Evolutionary conservation across 371 early-diverging fungal species (phyloP), one percentile per base, ranked within the genome.

Genomic region (Saksenaea oblongispora): DNA sequence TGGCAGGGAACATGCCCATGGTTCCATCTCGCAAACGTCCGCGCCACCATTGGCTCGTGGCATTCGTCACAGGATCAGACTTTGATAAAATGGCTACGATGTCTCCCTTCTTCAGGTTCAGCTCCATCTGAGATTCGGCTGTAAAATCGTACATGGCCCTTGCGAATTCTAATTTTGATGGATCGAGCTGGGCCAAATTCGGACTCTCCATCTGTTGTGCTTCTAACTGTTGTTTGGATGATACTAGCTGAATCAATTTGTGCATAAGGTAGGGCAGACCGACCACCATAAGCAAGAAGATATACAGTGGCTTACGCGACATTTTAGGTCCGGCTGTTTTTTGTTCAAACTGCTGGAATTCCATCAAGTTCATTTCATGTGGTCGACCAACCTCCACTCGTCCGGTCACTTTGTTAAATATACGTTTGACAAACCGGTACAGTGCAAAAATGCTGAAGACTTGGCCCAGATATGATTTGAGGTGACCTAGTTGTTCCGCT

Each of bases 261-360:
- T 94, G 90, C 91, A 97, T 93, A 64, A 96, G 66, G 67, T 92
- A 98, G 34, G 98, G 98, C 27, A 98, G 72, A 3, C 97, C 98
- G 63, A 98, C 74, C 31, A 94, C 89, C 65, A 95, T 85, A 11
- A 88, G 62, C 39, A 97, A 69, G 71, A 98, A 97, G 58, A 97
- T 72, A 57, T 92, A 75, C 42, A 98, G 66, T 13, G 96, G 94
- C 34, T 90, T 84, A 67, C 89, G 84, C 31, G 79, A 74, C 63
- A 79, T 70, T 37, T 77, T 79, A 34, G 70, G 68, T 27, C 14
- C 24, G 71, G 79, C 64, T 72, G 75, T 54, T 80, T 79, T 60
- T 27, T 56, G 47, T 60, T 88, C 84, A 72, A 87, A 92, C 34
- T 86, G 79, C 59, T 89, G 81, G 64, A 92, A 93, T 59, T 89